A percentile compares a stretch with the other conserved stretches of the same genome.
Conservation (phyloP, 805 yeast species). For the Cyberlindnera petersonii region DNA sequence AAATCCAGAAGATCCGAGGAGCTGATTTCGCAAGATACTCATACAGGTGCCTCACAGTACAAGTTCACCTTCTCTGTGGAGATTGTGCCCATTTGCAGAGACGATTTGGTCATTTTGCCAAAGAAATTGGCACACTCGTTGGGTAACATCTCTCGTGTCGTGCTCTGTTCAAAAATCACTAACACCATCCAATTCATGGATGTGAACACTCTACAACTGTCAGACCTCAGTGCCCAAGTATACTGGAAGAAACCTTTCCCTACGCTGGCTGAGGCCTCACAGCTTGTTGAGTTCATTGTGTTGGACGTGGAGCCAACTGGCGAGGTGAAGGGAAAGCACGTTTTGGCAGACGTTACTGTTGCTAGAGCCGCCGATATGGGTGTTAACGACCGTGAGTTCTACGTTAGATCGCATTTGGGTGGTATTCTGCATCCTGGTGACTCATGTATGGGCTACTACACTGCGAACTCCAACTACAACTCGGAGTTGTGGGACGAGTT, state of each 20-base stretch:
- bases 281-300: constrained; percentile 81
- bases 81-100: constrained; percentile 94
- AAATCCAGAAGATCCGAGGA: constrained; percentile 84
- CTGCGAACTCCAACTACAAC: constrained; percentile 83
- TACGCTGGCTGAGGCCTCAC: constrained; percentile 69
- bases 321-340: constrained; percentile 65
- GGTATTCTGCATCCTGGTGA: constrained; percentile 96
- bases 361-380: constrained; percentile 91
- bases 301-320: constrained; percentile 94
- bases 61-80: constrained; percentile 92
- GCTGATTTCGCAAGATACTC: constrained; percentile 87
- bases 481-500: constrained; percentile 76
- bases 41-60: constrained; percentile 81
- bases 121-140: constrained; percentile 75
- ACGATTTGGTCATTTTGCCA: constrained; percentile 90
- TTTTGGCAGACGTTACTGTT: constrained; percentile 85
- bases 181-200: constrained; percentile 85
- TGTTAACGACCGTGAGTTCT: constrained; percentile 74
- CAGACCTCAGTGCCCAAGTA: constrained; percentile 64
- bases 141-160: constrained; percentile 80
- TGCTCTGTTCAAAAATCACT: constrained; percentile 78
- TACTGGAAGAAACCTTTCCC: constrained; percentile 84
- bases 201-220: constrained; percentile 72
- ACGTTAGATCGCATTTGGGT: constrained; percentile 88
- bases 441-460: constrained; percentile 85